phyloP scores from a whole-genome alignment of 1,284 basidiomycete genomes.

The Stygiomarasmius scandens region DNA sequence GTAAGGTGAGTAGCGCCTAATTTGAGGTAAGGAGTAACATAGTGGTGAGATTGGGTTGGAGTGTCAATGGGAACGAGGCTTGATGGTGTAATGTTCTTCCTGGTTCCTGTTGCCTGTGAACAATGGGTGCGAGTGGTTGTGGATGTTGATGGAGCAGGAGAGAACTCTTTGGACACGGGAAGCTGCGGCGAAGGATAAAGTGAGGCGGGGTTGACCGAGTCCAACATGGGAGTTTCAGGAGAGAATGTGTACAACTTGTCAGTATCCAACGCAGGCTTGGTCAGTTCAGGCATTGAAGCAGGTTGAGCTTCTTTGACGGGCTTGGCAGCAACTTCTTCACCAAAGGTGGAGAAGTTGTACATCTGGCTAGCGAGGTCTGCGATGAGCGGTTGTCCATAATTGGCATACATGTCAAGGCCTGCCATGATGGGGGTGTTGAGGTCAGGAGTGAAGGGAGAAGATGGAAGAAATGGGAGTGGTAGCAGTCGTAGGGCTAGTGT shows the following conservation, averaged over 20 bases:
- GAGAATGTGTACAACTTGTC: conserved; percentile 43
- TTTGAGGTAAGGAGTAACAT: too few relatives aligned
- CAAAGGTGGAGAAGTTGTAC: background rate
- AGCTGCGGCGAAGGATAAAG: conserved; percentile 31
- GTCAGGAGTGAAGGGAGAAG: conserved; percentile 52
- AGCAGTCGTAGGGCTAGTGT: conserved; percentile 17
- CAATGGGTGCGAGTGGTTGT: conserved; percentile 39
- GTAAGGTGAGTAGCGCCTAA: too few relatives aligned
- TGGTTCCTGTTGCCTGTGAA: conserved; percentile 37
- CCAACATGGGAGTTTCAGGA: conserved; percentile 45
- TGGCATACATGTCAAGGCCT: conserved; percentile 24
- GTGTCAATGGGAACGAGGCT: too few relatives aligned
- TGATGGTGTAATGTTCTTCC: conserved; percentile 41
- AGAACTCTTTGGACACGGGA: conserved; percentile 4
- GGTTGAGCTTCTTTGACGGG: background rate
- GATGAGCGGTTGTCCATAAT: conserved; percentile 7
- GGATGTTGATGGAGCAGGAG: conserved; percentile 24
- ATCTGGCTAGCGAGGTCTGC: conserved; percentile 22
- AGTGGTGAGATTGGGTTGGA: too few relatives aligned
- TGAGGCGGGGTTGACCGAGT: conserved; percentile 36
- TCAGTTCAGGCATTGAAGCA: background rate
- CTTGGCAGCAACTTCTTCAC: background rate
- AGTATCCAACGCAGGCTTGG: background rate
- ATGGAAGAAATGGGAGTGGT: conserved; percentile 27
- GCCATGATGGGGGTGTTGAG: conserved; percentile 58